Evolutionary conservation across 2,329 filamentous ascomycete genomes (phyloP).

Genomic region (Endoconidiophora polonica): DNA sequence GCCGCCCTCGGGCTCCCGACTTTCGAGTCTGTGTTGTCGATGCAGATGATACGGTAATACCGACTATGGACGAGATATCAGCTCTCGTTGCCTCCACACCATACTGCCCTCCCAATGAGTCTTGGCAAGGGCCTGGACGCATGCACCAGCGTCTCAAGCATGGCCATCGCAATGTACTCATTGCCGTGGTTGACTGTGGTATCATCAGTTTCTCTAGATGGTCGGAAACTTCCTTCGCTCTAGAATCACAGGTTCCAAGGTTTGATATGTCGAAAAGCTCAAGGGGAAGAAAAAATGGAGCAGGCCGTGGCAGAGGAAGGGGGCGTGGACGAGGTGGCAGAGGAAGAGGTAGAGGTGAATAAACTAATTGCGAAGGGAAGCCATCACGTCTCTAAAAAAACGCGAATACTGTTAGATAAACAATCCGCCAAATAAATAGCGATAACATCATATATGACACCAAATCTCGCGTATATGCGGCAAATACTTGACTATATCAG

Average conservation of each 20-base stretch:
- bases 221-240: conserved; percentile 62
- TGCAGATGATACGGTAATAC: conserved; percentile 53
- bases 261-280: conserved; percentile 23
- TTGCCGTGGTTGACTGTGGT: conserved; percentile 81
- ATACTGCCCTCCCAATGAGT: conserved; percentile 18
- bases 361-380: neutral
- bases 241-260: conserved; percentile 53
- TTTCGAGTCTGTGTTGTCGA: conserved; percentile 74
- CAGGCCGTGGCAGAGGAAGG: conserved; percentile 23
- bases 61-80: conserved; percentile 54
- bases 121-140: conserved; percentile 26
- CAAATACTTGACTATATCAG: no score
- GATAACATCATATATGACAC: no score
- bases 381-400: no score
- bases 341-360: conserved; percentile 12
- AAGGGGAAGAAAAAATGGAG: conserved; percentile 23
- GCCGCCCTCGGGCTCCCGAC: conserved; percentile 60
- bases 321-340: conserved; percentile 28
- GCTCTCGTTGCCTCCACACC: conserved; percentile 59
- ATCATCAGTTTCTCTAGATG: conserved; percentile 77
- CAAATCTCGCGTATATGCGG: no score
- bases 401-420: no score
- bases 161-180: conserved; percentile 64
- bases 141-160: conserved; percentile 69
- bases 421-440: no score